These are phyloP conservation scores for Pilasporangium apinafurcum DNA, from an alignment of 352 stramenopile genomes.

Conservation along the genomic window DNA sequence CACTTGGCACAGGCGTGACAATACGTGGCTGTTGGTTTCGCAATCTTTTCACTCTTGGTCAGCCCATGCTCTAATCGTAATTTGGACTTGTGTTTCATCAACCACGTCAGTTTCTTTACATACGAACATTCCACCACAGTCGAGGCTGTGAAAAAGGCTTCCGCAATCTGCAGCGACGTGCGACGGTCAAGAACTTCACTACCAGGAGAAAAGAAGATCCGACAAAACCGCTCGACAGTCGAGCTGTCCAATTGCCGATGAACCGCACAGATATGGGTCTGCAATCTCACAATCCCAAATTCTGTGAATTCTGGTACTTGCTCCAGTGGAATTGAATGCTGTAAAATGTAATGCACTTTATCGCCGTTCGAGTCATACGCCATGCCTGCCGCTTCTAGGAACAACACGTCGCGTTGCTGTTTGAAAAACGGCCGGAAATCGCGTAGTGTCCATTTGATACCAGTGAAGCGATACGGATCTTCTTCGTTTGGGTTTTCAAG, in stretches of 20 bases:
- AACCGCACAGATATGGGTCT: conserved; percentile 43
- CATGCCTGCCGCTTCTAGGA: conserved; percentile 35
- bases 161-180: neutral
- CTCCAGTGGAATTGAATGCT: conserved; percentile 41
- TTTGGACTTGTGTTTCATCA: conserved; percentile 7
- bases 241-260: conserved; percentile 20
- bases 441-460: conserved; percentile 53
- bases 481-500: conserved; percentile 17
- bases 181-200: neutral
- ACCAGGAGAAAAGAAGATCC: conserved; percentile 1
- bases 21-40: conserved; percentile 7
- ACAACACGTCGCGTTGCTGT: conserved; percentile 41
- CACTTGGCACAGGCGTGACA: conserved; percentile 13
- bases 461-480: conserved; percentile 41
- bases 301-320: conserved; percentile 29
- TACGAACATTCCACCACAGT: conserved; percentile 29
- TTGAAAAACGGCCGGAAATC: conserved; percentile 34
- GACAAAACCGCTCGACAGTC: conserved; percentile 32
- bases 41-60: conserved; percentile 8
- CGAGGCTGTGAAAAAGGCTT: neutral
- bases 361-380: conserved; percentile 25
- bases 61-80: too few species aligned
- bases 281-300: conserved; percentile 25
- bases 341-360: conserved; percentile 34
- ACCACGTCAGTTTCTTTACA: conserved; percentile 36